Evolutionary conservation across 306 rosid species (phyloP).

Genomic region (Biancaea sappan): DNA sequence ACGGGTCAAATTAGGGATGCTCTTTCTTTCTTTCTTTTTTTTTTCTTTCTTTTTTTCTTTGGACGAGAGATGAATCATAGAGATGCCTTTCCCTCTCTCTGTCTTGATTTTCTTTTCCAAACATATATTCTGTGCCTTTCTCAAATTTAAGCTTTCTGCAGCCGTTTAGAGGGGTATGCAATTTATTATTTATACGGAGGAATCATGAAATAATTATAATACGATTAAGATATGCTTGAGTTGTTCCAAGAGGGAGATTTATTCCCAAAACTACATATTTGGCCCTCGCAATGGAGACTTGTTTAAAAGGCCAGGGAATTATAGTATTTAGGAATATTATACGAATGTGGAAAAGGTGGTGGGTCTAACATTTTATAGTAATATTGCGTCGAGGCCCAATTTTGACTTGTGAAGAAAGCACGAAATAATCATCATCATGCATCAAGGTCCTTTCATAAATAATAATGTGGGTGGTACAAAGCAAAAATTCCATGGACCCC

Average conservation of each 20-base stretch:
- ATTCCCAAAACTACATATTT: background rate
- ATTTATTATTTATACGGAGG: slow-evolving; percentile 15
- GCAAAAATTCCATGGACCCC: background rate
- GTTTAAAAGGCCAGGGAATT: background rate
- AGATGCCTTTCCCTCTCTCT: background rate
- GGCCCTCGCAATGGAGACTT: background rate
- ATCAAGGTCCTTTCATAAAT: background rate
- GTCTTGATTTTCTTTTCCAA: background rate
- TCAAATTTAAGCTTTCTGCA: slow-evolving; percentile 27
- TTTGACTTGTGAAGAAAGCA: background rate
- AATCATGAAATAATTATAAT: background rate
- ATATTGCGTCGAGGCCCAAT: background rate
- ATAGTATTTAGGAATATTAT: background rate
- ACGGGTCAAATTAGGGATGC: slow-evolving; percentile 40
- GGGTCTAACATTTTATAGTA: background rate
- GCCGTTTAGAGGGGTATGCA: slow-evolving; percentile 2
- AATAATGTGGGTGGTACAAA: background rate
- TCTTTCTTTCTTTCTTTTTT: slow-evolving; percentile 4
- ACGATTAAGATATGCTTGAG: slow-evolving; percentile 2
- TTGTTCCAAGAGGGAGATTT: background rate
- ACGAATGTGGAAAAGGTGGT: background rate
- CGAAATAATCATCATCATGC: background rate
- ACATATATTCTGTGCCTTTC: slow-evolving; percentile 25
- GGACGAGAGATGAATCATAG: background rate
- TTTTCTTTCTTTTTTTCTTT: background rate